phyloP scores from a whole-genome alignment of 2,329 filamentous ascomycete genomes.

The Botrytis byssoidea region DNA sequence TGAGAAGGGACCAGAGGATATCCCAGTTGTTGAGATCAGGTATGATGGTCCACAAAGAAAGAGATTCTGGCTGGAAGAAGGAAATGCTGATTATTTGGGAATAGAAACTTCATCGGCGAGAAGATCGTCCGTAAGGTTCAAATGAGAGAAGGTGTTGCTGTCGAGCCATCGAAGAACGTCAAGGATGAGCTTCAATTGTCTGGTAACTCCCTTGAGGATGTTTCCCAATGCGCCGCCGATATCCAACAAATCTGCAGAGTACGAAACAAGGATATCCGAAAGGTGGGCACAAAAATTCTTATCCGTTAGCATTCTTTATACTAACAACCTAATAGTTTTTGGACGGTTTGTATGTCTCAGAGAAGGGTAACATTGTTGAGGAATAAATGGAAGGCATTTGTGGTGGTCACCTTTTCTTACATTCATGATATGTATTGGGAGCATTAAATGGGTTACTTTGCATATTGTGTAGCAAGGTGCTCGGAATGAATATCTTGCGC shows the following conservation, averaged over 20 bases:
- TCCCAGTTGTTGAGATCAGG: conserved; percentile 95
- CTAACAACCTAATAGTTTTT: conserved; percentile 67
- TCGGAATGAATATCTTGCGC: conserved; percentile 38
- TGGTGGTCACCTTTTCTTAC: conserved; percentile 25
- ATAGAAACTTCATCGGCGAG: conserved; percentile 96
- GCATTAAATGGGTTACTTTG: conserved; percentile 34
- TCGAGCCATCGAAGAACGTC: conserved; percentile 84
- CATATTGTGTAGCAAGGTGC: conserved; percentile 39
- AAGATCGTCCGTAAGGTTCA: conserved; percentile 93
- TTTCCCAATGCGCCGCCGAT: conserved; percentile 97
- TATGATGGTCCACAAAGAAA: conserved; percentile 48
- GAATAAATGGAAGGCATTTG: conserved; percentile 42
- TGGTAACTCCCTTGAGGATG: conserved; percentile 95
- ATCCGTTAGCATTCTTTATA: neutral
- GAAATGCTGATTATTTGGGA: conserved; percentile 39
- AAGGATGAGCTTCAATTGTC: conserved; percentile 96
- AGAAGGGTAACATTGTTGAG: conserved; percentile 92
- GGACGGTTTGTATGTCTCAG: conserved; percentile 99
- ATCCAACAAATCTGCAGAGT: conserved; percentile 99
- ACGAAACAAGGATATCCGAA: conserved; percentile 99
- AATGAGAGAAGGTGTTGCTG: conserved; percentile 88
- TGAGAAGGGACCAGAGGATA: conserved; percentile 89
- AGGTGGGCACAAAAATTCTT: conserved; percentile 56
- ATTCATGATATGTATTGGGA: conserved; percentile 33
- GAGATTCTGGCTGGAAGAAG: conserved; percentile 19